phyloP scores from a whole-genome alignment of 805 yeast species.

The Priceomyces melissophilus region DNA sequence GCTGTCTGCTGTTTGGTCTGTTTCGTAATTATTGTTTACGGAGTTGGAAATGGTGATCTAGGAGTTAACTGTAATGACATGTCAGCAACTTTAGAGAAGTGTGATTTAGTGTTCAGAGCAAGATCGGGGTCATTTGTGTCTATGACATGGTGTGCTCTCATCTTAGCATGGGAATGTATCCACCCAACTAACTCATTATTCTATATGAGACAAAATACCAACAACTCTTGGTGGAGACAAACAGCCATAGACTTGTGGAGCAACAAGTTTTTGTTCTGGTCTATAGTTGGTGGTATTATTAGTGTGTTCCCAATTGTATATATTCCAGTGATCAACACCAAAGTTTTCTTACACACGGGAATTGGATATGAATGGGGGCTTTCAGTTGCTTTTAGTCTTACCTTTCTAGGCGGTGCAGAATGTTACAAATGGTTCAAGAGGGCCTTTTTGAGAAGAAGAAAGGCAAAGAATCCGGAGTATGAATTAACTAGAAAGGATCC shows the following conservation, averaged over 20 bases:
- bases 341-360: conserved; percentile 69
- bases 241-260: conserved; percentile 64
- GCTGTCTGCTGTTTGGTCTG: conserved; percentile 38
- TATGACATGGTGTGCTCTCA: conserved; percentile 82
- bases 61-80: conserved; percentile 33
- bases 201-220: conserved; percentile 63
- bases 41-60: conserved; percentile 37
- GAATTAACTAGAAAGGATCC: conserved; percentile 40
- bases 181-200: conserved; percentile 70
- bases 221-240: conserved; percentile 52
- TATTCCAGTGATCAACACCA: conserved; percentile 80
- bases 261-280: conserved; percentile 79
- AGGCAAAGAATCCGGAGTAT: conserved; percentile 29
- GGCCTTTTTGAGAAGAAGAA: conserved; percentile 32
- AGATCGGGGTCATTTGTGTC: conserved; percentile 76
- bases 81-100: conserved; percentile 22
- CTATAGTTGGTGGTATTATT: conserved; percentile 64
- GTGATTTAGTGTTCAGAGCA: conserved; percentile 66
- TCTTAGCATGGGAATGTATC: conserved; percentile 82
- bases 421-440: conserved; percentile 67
- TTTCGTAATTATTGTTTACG: conserved; percentile 35
- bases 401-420: conserved; percentile 62
- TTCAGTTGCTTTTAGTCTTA: conserved; percentile 54
- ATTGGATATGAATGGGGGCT: conserved; percentile 83
- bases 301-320: conserved; percentile 79